Base-by-base conservation (phyloP, 2,329 filamentous ascomycete genomes). In the Aureobasidium subglaciale region DNA sequence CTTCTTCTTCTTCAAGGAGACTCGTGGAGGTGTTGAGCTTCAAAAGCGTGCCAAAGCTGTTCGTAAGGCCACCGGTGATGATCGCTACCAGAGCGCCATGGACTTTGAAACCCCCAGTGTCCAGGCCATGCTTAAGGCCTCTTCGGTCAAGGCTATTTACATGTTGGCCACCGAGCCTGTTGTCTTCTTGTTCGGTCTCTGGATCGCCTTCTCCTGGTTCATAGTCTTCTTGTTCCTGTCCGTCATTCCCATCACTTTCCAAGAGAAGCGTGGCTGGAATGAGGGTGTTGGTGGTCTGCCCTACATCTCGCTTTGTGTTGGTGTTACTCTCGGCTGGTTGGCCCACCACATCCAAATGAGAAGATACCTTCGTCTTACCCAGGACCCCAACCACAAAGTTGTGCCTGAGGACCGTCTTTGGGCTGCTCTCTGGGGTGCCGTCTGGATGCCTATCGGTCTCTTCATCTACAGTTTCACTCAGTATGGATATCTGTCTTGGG, bases 391-490 rank as follows among this genome's bases (percentile, higher is more conserved):
- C 48, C 56, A 52, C 10, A 62, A 63, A 16, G 63, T 74, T n/a
- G 65, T 70, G 0, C 75, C 75, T 3, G 75, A 78, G 57, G 67
- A 67, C n/a, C 72, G 75, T 18, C 70, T 78, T 2, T 77, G 77
- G 60, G 75, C 75, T n/a, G 73, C 75, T 48, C 71, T 78, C 62
- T 75, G 67, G 59, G 75, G 75, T 22, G 72, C 74, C 22, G 60
- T 75, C 59, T 75, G 70, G 68, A 67, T 78, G 11, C 75, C 75
- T 13, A 63, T 77, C 41, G 75, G 75, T 15, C 70, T 78, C 2
- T 78, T 78, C 69, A 75, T 80, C 64, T 80, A 79, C 71, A 73
- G 69, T 35, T 79, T 79, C 69, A 78, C 76, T 1, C 77, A 79
- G 62, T 79, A 79, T 63, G 70, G 66, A 4, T 69, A 71, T 52